These are phyloP conservation scores for Cadophora malorum DNA, from an alignment of 2,329 filamentous ascomycete genomes.

Conservation along the genomic window DNA sequence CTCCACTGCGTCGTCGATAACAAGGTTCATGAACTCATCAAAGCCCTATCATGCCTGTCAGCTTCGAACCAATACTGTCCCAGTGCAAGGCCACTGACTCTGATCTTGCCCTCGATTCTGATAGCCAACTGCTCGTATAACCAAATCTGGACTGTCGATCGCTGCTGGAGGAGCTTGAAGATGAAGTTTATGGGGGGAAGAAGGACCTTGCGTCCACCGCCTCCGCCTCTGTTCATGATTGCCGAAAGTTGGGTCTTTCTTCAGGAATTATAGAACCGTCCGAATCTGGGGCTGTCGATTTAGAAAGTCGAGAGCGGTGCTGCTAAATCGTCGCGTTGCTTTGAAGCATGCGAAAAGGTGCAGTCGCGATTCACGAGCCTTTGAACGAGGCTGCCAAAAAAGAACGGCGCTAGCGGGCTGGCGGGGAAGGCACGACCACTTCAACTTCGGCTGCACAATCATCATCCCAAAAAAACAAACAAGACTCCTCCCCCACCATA, in stretches of 20 bases:
- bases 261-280: slow-evolving; percentile 4
- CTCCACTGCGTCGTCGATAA: slow-evolving; percentile 93
- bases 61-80: slow-evolving; percentile 11
- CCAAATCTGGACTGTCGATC: slow-evolving; percentile 91
- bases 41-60: slow-evolving; percentile 71
- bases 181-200: slow-evolving; percentile 86
- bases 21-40: slow-evolving; percentile 99
- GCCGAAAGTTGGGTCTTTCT: background rate
- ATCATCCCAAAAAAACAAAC: slow-evolving; percentile 17
- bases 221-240: slow-evolving; percentile 47
- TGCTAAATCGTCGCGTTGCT: slow-evolving; percentile 5
- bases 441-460: slow-evolving; percentile 7
- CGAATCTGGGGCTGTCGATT: background rate
- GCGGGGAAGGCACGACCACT: slow-evolving; percentile 18
- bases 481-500: background rate
- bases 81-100: slow-evolving; percentile 61
- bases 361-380: slow-evolving; percentile 15
- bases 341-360: background rate
- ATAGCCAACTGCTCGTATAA: slow-evolving; percentile 95
- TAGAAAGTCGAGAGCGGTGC: slow-evolving; percentile 1
- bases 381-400: slow-evolving; percentile 22
- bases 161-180: slow-evolving; percentile 82
- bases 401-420: slow-evolving; percentile 17
- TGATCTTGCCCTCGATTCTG: slow-evolving; percentile 94
- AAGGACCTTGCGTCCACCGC: slow-evolving; percentile 66